These are phyloP conservation scores for Gyromitra esculenta DNA, from an alignment of 2,329 filamentous ascomycete genomes.

Conservation along the genomic window DNA sequence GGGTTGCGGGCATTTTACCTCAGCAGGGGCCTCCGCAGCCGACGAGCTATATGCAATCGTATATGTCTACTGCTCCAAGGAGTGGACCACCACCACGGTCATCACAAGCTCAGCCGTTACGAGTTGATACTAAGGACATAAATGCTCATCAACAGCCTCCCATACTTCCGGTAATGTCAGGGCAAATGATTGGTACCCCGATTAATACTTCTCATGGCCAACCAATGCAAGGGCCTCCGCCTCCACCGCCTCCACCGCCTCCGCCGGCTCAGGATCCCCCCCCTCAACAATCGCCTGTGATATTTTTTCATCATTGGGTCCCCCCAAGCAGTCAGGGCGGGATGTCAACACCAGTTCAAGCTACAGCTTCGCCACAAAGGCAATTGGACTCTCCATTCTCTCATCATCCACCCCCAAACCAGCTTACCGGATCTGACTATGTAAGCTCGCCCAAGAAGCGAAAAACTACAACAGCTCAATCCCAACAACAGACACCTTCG, in stretches of 20 bases:
- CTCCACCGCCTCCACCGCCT: slow-evolving; percentile 41
- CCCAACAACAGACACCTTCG: slow-evolving; percentile 51
- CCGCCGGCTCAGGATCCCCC: slow-evolving; percentile 41
- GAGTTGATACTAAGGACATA: slow-evolving; percentile 65
- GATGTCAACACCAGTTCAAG: slow-evolving; percentile 51
- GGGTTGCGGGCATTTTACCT: slow-evolving; percentile 34
- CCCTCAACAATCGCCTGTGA: slow-evolving; percentile 51
- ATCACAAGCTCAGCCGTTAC: slow-evolving; percentile 61
- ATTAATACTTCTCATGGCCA: slow-evolving; percentile 48
- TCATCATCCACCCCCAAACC: slow-evolving; percentile 54
- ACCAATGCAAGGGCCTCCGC: slow-evolving; percentile 47
- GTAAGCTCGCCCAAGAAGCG: slow-evolving; percentile 57
- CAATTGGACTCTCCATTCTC: slow-evolving; percentile 57
- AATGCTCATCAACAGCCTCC: slow-evolving; percentile 62
- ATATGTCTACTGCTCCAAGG: slow-evolving; percentile 29
- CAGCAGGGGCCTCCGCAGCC: slow-evolving; percentile 58
- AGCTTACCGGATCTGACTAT: slow-evolving; percentile 53
- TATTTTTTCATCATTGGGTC: slow-evolving; percentile 58
- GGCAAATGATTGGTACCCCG: slow-evolving; percentile 45
- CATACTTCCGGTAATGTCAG: slow-evolving; percentile 51
- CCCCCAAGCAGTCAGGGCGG: slow-evolving; percentile 54
- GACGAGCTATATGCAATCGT: slow-evolving; percentile 54
- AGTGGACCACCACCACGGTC: slow-evolving; percentile 57
- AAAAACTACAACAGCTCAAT: slow-evolving; percentile 53
- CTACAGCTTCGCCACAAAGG: slow-evolving; percentile 56